These are phyloP conservation scores for Sphagnum magellanicum DNA, from an alignment of 228 moss, liverwort and hornwort genomes.

Conservation along the genomic window DNA sequence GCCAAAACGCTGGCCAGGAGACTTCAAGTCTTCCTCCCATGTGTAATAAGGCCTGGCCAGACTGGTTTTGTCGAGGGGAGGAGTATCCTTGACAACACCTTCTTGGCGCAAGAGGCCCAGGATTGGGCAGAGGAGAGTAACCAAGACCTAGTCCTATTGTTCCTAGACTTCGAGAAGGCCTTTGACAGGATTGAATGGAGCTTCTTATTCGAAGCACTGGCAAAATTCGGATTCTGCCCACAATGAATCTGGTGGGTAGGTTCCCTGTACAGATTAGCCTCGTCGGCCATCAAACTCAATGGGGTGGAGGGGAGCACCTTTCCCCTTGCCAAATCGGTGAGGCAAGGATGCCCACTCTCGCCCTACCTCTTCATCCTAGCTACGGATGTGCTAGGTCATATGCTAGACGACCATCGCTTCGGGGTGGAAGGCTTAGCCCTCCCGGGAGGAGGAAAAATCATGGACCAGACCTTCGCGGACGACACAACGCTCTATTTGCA, in stretches of 20 bases:
- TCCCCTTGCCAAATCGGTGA: neutral
- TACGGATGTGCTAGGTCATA: neutral
- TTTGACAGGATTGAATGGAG: neutral
- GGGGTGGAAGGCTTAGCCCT: neutral
- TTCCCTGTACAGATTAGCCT: neutral
- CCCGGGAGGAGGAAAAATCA: neutral
- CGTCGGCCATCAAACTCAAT: neutral
- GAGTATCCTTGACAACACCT: neutral
- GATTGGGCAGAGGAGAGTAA: neutral
- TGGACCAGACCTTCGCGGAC: neutral
- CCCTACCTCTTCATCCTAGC: neutral
- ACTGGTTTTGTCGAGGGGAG: neutral
- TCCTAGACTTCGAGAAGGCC: conserved; percentile 1
- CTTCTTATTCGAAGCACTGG: neutral
- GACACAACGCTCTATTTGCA: neutral
- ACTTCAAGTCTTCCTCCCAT: neutral
- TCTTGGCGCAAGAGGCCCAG: conserved; percentile 1
- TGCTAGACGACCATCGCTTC: neutral
- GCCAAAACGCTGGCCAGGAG: neutral
- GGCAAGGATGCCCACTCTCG: neutral
- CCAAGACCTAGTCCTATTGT: neutral
- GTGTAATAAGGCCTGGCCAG: neutral
- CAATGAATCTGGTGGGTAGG: neutral
- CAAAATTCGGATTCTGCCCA: neutral
- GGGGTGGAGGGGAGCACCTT: neutral